Conservation (phyloP, 2,329 filamentous ascomycete genomes). For the Furcasterigmium sp. region DNA sequence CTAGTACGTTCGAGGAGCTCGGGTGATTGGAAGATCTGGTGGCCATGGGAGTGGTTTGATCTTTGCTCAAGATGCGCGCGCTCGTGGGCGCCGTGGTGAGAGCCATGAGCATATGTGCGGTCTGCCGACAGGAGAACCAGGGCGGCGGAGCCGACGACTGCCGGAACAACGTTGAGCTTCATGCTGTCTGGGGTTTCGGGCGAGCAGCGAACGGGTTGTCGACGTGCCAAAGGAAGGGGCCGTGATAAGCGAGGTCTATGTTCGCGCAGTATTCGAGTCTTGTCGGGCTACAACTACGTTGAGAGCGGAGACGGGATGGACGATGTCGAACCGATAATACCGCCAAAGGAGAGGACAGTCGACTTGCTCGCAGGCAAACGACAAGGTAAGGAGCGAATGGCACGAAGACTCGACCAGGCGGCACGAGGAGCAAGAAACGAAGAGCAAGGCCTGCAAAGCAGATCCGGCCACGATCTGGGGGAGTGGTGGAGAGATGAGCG, state of each 20-base stretch:
- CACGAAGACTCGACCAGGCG: too few species aligned
- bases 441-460: too few species aligned
- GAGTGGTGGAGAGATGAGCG: too few species aligned
- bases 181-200: neutral
- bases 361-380: neutral
- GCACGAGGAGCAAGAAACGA: too few species aligned
- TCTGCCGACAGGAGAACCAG: constrained; percentile 37
- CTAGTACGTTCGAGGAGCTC: constrained; percentile 6
- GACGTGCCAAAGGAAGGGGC: too few species aligned
- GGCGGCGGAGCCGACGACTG: neutral
- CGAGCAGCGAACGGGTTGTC: constrained; percentile 2
- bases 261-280: too few species aligned
- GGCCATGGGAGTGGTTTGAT: constrained; percentile 27
- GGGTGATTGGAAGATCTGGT: constrained; percentile 15
- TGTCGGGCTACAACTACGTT: too few species aligned
- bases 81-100: constrained; percentile 33
- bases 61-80: constrained; percentile 21
- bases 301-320: too few species aligned
- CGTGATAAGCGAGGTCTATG: too few species aligned
- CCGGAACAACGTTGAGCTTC: neutral
- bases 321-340: too few species aligned
- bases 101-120: constrained; percentile 27
- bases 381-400: neutral
- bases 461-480: too few species aligned
- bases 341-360: neutral